Evolutionary conservation across 441 rosid genomes (phyloP).

Genomic region (Adansonia madagascariensis): DNA sequence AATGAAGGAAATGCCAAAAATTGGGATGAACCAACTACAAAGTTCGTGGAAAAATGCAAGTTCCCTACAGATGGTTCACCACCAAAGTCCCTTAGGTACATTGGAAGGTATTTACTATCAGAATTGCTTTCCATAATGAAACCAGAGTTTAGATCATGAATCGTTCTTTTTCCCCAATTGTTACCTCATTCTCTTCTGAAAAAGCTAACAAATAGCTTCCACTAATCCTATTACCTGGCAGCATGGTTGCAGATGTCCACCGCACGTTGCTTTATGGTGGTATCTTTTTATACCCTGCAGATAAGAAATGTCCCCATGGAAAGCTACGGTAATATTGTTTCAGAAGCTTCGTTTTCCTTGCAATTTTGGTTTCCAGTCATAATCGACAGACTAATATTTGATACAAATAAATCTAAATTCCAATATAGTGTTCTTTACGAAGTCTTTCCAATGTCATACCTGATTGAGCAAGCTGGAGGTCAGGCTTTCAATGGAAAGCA

Average conservation of each 20-base stretch:
- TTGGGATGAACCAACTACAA: slow-evolving; percentile 74
- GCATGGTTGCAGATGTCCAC: slow-evolving; percentile 85
- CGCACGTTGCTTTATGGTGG: slow-evolving; percentile 82
- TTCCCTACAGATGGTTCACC: slow-evolving; percentile 68
- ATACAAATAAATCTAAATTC: background rate
- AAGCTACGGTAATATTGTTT: slow-evolving; percentile 63
- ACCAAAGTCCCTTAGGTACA: slow-evolving; percentile 67
- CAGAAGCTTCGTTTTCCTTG: background rate
- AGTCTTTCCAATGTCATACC: slow-evolving; percentile 80
- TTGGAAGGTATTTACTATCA: slow-evolving; percentile 58
- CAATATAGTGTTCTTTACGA: slow-evolving; percentile 61
- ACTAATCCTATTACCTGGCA: slow-evolving; percentile 35
- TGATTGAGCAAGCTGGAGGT: slow-evolving; percentile 84
- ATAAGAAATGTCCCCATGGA: slow-evolving; percentile 71
- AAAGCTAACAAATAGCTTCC: background rate
- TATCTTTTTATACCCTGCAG: slow-evolving; percentile 74
- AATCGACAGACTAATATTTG: background rate
- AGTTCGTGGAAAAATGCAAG: slow-evolving; percentile 74
- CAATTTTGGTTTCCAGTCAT: background rate
- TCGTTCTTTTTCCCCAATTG: background rate
- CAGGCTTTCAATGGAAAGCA: slow-evolving; percentile 73
- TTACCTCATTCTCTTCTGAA: background rate
- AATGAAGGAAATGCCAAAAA: slow-evolving; percentile 79
- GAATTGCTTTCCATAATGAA: background rate
- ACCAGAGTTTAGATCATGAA: background rate